These are phyloP conservation scores for Podila epigama DNA, from an alignment of 192 early-diverging fungal species.

Conservation along the genomic window DNA sequence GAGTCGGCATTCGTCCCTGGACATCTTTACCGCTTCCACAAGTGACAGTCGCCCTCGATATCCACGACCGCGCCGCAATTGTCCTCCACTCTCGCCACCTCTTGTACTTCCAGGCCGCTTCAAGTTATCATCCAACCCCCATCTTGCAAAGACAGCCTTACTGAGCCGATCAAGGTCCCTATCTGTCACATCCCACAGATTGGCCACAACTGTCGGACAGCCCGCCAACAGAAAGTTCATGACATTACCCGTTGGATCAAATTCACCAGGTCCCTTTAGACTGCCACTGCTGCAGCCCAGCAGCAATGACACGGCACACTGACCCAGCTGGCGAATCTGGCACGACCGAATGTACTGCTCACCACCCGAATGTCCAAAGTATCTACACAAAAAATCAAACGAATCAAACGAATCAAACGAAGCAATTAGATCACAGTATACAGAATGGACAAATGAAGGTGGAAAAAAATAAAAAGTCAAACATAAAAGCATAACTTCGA, in stretches of 20 bases:
- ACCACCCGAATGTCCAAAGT: slow-evolving; percentile 96
- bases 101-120: neutral
- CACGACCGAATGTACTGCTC: slow-evolving; percentile 81
- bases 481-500: neutral
- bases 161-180: slow-evolving; percentile 93
- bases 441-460: neutral
- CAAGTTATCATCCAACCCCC: slow-evolving; percentile 66
- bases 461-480: neutral
- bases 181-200: slow-evolving; percentile 99
- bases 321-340: slow-evolving; percentile 66
- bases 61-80: neutral
- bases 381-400: slow-evolving; percentile 51
- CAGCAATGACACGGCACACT: slow-evolving; percentile 82
- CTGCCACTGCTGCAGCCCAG: slow-evolving; percentile 96
- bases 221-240: slow-evolving; percentile 88
- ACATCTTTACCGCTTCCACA: slow-evolving; percentile 73
- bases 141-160: slow-evolving; percentile 68
- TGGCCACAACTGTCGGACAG: slow-evolving; percentile 86
- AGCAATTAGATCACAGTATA: neutral
- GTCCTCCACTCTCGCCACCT: neutral
- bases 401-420: too few species aligned
- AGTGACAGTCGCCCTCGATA: slow-evolving; percentile 59
- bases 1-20: slow-evolving; percentile 78
- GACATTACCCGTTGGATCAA: slow-evolving; percentile 86
- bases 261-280: slow-evolving; percentile 78